Base-by-base conservation (phyloP, 305 asterid genomes). In the Fraxinus latifolia region DNA sequence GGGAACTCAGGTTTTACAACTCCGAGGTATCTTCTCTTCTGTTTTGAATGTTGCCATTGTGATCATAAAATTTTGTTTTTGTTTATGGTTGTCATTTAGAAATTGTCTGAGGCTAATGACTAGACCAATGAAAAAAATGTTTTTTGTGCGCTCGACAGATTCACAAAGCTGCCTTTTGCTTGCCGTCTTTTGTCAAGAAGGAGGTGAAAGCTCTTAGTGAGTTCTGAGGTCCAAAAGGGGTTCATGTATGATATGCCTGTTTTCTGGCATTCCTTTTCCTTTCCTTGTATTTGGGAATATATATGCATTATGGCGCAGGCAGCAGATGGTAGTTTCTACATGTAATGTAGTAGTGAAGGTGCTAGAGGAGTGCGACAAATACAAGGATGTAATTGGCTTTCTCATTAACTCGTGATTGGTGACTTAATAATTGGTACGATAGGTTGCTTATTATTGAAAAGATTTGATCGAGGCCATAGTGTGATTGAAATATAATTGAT, bases 151-250 rank as follows among this genome's bases (percentile, higher is more conserved):
- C 47, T 71, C 78, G 80, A 74, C 96, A 95, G 99, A 87, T 95
- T 72, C 99, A 95, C 81, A 86, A 80, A 84, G 99, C 98, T 79
- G 98, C 98, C 21, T 92, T 95, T 80, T 92, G 97, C 4, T 86
- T 95, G 93, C 99, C 98, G 0, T 88, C 94, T 73, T 95, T 95
- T 72, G 85, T 95, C 37, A 94, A 82, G 93, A 91, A 93, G 87
- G 98, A 92, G 90, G 97, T 95, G 76, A 87, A 88, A 86, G 86
- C 90, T 77, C 99, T 94, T 21, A 65, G 89, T 23, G 86, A 83
- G 75, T 68, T 62, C 75, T 79, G 81, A 34, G 50, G 50, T 39
- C 14, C 47, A 39, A 2, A 39, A 39, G 14, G 47, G 60, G 82
- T 36, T 53, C 83, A 2, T 29, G 47, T 32, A 44, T 29, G 60